These are phyloP conservation scores for Symmetrospora coprosmae DNA, from an alignment of 768 basidiomycete species.

Conservation along the genomic window DNA sequence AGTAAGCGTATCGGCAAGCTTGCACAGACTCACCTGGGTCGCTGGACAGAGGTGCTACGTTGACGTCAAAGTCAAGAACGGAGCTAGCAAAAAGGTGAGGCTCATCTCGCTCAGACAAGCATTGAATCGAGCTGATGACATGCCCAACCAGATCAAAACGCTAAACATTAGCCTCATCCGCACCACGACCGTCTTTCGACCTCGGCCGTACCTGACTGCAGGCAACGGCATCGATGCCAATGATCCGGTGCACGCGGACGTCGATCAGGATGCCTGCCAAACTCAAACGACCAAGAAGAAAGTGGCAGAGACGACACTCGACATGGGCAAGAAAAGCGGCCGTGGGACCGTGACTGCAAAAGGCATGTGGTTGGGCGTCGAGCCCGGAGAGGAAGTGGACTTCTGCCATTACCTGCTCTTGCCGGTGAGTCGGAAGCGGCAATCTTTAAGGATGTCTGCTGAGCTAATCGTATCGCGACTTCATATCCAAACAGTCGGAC, in stretches of 20 bases:
- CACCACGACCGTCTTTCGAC: constrained; percentile 53
- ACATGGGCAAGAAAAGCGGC: constrained; percentile 50
- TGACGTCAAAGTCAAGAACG: constrained; percentile 29
- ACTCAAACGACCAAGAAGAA: constrained; percentile 51
- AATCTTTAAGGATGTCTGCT: neutral
- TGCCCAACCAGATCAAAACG: constrained; percentile 44
- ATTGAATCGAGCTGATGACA: neutral
- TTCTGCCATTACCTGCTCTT: constrained; percentile 58
- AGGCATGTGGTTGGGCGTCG: constrained; percentile 81
- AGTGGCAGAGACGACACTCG: constrained; percentile 52
- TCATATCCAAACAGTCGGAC: constrained; percentile 47
- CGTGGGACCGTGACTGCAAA: constrained; percentile 62
- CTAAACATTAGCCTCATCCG: constrained; percentile 53
- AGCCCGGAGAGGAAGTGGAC: constrained; percentile 47
- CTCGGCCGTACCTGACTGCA: constrained; percentile 41
- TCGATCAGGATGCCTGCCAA: constrained; percentile 51
- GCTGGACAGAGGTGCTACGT: constrained; percentile 53
- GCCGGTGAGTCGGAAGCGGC: constrained; percentile 48
- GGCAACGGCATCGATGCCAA: constrained; percentile 24
- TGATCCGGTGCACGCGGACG: constrained; percentile 21
- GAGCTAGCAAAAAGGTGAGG: constrained; percentile 25
- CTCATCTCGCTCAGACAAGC: neutral
- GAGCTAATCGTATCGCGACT: neutral
- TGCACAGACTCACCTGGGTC: constrained; percentile 64
- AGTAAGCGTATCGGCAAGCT: constrained; percentile 50